Conservation (phyloP, 140 eudicot genomes). For the Senecio squalidus region DNA sequence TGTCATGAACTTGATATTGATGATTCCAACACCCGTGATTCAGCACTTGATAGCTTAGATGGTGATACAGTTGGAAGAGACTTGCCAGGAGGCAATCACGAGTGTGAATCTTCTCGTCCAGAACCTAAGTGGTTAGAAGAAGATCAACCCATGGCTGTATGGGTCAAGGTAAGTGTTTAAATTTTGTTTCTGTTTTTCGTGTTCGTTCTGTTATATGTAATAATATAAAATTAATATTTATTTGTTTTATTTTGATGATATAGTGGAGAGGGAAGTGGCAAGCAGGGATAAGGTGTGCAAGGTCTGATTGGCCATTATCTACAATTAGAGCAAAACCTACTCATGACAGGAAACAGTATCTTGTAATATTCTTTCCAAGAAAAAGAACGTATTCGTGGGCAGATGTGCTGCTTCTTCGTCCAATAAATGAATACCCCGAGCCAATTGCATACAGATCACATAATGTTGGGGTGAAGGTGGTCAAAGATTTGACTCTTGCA, state of each 20-base stretch:
- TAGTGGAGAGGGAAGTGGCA: constrained; percentile 99
- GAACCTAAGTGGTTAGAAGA: constrained; percentile 55
- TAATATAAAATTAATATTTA: too few species aligned
- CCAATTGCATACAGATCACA: constrained; percentile 87
- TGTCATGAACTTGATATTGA: constrained; percentile 24
- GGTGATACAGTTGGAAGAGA: constrained; percentile 43
- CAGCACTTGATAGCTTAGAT: constrained; percentile 54
- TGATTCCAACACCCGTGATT: constrained; percentile 39
- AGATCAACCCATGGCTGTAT: constrained; percentile 78
- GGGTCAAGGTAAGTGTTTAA: constrained; percentile 74
- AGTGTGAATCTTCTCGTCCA: constrained; percentile 37
- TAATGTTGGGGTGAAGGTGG: constrained; percentile 63
- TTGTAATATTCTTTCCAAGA: constrained; percentile 86
- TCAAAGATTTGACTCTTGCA: constrained; percentile 82
- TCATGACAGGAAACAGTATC: constrained; percentile 85
- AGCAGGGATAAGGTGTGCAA: constrained; percentile 85
- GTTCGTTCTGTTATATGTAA: background rate
- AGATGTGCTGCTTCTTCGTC: constrained; percentile 80
- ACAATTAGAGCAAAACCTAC: constrained; percentile 92
- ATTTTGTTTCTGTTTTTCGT: background rate
- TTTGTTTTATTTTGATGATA: constrained; percentile 17
- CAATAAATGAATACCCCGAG: constrained; percentile 75
- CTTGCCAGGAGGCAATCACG: constrained; percentile 44
- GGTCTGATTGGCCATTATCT: constrained; percentile 88
- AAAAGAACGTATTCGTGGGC: constrained; percentile 90